Conservation (phyloP, 192 early-diverging fungal species). For the Obelidium mucronatum region DNA sequence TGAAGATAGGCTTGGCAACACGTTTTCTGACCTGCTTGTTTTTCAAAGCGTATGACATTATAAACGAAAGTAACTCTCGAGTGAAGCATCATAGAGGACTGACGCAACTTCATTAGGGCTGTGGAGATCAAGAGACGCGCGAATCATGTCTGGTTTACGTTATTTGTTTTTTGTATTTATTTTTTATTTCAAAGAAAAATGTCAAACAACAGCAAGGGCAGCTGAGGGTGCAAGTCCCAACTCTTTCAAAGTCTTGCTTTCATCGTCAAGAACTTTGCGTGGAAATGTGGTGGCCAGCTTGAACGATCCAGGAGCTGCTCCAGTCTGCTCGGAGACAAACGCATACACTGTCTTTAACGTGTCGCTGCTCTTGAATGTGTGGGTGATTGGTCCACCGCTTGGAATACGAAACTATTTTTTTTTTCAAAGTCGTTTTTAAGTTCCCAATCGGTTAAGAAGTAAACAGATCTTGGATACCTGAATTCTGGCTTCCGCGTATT, state of each 20-base stretch:
- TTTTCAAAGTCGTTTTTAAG: too few relatives aligned
- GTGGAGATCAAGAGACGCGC: too few relatives aligned
- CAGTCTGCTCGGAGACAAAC: constrained; percentile 56
- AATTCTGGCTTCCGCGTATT: constrained; percentile 77
- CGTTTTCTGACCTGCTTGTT: too few relatives aligned
- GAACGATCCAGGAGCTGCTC: constrained; percentile 48
- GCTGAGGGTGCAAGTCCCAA: constrained; percentile 71
- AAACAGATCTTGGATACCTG: constrained; percentile 64
- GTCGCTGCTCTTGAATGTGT: constrained; percentile 68
- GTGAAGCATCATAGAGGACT: too few relatives aligned
- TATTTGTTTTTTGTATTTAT: too few relatives aligned
- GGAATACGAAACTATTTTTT: constrained; percentile 65
- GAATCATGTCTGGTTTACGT: too few relatives aligned
- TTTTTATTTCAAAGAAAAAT: too few relatives aligned
- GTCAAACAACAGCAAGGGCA: constrained; percentile 58
- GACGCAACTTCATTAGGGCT: too few relatives aligned
- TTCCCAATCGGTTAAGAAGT: background rate
- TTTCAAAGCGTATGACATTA: too few relatives aligned
- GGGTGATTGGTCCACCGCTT: constrained; percentile 61
- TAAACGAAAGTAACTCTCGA: too few relatives aligned
- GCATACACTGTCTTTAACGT: constrained; percentile 67
- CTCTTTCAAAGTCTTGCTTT: constrained; percentile 72
- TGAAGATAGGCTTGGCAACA: too few relatives aligned
- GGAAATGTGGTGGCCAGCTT: constrained; percentile 79
- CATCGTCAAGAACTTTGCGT: constrained; percentile 70